Conservation (phyloP, 176 grass and related monocot species). For the Musa troglodytarum region DNA sequence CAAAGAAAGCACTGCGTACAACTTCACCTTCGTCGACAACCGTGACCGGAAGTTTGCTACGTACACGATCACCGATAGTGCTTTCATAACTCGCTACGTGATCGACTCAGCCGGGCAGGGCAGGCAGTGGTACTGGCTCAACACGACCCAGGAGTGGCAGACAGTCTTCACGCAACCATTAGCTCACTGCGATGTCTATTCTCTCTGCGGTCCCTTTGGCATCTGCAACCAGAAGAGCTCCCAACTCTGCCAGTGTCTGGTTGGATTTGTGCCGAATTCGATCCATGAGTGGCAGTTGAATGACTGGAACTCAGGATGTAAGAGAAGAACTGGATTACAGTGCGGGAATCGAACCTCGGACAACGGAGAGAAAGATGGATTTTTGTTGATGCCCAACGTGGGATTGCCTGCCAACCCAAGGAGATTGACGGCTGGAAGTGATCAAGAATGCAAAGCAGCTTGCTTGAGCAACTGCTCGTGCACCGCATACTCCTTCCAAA, state of each 20-base stretch:
- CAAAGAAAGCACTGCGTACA: slow-evolving; percentile 9
- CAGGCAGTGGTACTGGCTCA: slow-evolving; percentile 27
- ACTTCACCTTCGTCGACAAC: slow-evolving; percentile 29
- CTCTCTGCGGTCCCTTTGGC: slow-evolving; percentile 38
- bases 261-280: slow-evolving; percentile 8
- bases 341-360: not conserved
- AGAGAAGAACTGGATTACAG: slow-evolving; percentile 23
- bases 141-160: slow-evolving; percentile 28
- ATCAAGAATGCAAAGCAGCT: slow-evolving; percentile 20
- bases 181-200: slow-evolving; percentile 42
- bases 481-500: slow-evolving; percentile 18
- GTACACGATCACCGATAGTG: slow-evolving; percentile 17
- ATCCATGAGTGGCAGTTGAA: slow-evolving; percentile 11
- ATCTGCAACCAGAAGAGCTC: slow-evolving; percentile 22
- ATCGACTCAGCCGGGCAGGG: slow-evolving; percentile 36
- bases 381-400: slow-evolving; percentile 20
- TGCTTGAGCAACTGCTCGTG: slow-evolving; percentile 40
- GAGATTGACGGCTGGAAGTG: not conserved
- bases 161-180: slow-evolving; percentile 34
- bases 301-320: slow-evolving; percentile 26
- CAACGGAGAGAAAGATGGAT: slow-evolving; percentile 22
- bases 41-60: slow-evolving; percentile 17
- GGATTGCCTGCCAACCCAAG: slow-evolving; percentile 26
- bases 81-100: slow-evolving; percentile 28
- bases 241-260: slow-evolving; percentile 3